These are phyloP conservation scores for Artemisia annua DNA, from an alignment of 129 eudicot species.

Conservation along the genomic window DNA sequence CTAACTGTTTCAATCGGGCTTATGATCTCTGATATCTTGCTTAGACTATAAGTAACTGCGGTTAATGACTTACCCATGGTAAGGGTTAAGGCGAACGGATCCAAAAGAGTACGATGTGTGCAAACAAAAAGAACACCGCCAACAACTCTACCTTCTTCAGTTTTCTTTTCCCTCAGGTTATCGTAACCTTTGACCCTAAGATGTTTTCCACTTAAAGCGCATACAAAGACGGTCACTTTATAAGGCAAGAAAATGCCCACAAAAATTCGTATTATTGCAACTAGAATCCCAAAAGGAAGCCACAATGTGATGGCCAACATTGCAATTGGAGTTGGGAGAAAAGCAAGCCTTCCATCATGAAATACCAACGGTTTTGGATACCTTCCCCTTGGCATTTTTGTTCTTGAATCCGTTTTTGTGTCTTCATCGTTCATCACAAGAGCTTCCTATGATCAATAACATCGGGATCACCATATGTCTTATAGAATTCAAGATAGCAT, in stretches of 20 bases:
- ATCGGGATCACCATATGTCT: too few relatives aligned
- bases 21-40: background rate
- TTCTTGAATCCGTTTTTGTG: too few relatives aligned
- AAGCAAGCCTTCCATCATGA: too few relatives aligned
- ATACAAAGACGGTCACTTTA: too few relatives aligned
- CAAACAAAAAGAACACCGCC: background rate
- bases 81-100: background rate
- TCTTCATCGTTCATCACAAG: too few relatives aligned
- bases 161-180: background rate
- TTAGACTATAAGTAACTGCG: background rate
- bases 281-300: background rate
- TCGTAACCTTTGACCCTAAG: background rate
- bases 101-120: background rate
- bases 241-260: too few relatives aligned
- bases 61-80: background rate
- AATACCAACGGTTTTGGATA: too few relatives aligned
- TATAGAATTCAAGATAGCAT: too few relatives aligned
- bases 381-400: too few relatives aligned
- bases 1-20: background rate
- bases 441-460: too few relatives aligned
- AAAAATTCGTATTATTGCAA: background rate
- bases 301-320: background rate
- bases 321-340: background rate
- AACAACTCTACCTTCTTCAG: too few relatives aligned
- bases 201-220: background rate